These are phyloP conservation scores for Malbranchea cinnamomea DNA, from an alignment of 2,329 filamentous ascomycete species.

Conservation along the genomic window DNA sequence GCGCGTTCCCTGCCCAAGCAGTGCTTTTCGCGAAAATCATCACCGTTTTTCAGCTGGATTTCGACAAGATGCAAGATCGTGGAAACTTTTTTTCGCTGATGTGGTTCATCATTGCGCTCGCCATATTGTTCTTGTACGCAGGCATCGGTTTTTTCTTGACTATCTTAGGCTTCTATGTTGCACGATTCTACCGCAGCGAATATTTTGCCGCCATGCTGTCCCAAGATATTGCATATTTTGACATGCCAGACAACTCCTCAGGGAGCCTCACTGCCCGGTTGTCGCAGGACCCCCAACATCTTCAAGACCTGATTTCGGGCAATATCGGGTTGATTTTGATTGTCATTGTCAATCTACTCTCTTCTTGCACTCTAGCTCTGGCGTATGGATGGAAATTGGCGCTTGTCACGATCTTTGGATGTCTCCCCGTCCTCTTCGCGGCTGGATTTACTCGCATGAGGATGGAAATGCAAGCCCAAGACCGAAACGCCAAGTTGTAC, in stretches of 20 bases:
- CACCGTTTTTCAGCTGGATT: conserved; percentile 13
- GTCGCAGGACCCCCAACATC: conserved; percentile 56
- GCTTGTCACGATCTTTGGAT: conserved; percentile 41
- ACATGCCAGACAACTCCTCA: conserved; percentile 11
- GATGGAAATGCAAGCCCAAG: conserved; percentile 34
- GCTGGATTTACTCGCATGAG: conserved; percentile 29
- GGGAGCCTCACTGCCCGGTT: conserved; percentile 60
- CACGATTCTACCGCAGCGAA: conserved; percentile 11
- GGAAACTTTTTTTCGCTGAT: conserved; percentile 33
- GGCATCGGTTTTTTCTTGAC: conserved; percentile 11
- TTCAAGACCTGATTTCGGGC: conserved; percentile 47
- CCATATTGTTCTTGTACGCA: conserved; percentile 17
- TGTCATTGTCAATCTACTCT: conserved; percentile 57
- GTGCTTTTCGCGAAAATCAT: conserved; percentile 20
- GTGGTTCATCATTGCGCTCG: conserved; percentile 32
- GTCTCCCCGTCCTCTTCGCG: conserved; percentile 26
- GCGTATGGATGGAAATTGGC: conserved; percentile 67
- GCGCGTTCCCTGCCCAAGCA: conserved; percentile 34
- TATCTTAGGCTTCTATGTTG: conserved; percentile 8
- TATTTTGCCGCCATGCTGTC: conserved; percentile 15
- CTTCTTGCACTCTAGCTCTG: conserved; percentile 50
- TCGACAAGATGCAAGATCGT: conserved; percentile 10
- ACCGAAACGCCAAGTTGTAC: conserved; percentile 30
- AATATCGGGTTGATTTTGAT: conserved; percentile 70
- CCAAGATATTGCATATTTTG: conserved; percentile 18